phyloP scores from a whole-genome alignment of 164 flowering plant genomes.

The Cinnamomum chago region DNA sequence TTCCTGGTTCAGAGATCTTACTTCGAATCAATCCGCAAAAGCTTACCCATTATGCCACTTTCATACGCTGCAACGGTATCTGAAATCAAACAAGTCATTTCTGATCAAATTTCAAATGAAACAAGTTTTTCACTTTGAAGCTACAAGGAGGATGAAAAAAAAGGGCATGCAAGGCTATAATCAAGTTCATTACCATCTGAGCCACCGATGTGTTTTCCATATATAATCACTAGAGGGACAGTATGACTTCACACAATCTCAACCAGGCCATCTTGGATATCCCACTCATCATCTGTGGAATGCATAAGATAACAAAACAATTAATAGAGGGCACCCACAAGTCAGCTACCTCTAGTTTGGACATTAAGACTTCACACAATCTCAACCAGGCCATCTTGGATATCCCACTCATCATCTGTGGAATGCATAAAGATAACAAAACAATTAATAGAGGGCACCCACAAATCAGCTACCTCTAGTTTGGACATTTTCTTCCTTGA shows the following conservation, averaged over 20 bases:
- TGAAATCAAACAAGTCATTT: slow-evolving; percentile 18
- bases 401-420: slow-evolving; percentile 67
- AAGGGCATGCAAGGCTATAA: neutral
- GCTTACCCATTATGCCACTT: slow-evolving; percentile 63
- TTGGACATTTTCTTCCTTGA: too few relatives aligned
- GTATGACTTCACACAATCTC: slow-evolving; percentile 75
- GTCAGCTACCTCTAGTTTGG: slow-evolving; percentile 18
- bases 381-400: slow-evolving; percentile 66
- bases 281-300: slow-evolving; percentile 63
- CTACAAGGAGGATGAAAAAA: neutral
- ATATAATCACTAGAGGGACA: slow-evolving; percentile 90
- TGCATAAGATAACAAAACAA: neutral
- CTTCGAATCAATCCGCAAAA: slow-evolving; percentile 38
- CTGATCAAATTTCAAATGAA: neutral
- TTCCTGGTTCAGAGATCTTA: slow-evolving; percentile 47
- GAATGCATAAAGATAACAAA: neutral
- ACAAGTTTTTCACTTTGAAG: neutral
- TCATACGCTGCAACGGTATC: slow-evolving; percentile 86
- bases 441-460: neutral
- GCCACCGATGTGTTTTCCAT: slow-evolving; percentile 91
- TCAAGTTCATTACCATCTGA: slow-evolving; percentile 65
- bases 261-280: slow-evolving; percentile 65
- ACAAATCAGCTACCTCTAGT: too few relatives aligned
- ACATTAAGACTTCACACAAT: slow-evolving; percentile 85
- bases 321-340: neutral